Evolutionary conservation across 1,284 basidiomycete species (phyloP).

Genomic region (Pascua sp.): DNA sequence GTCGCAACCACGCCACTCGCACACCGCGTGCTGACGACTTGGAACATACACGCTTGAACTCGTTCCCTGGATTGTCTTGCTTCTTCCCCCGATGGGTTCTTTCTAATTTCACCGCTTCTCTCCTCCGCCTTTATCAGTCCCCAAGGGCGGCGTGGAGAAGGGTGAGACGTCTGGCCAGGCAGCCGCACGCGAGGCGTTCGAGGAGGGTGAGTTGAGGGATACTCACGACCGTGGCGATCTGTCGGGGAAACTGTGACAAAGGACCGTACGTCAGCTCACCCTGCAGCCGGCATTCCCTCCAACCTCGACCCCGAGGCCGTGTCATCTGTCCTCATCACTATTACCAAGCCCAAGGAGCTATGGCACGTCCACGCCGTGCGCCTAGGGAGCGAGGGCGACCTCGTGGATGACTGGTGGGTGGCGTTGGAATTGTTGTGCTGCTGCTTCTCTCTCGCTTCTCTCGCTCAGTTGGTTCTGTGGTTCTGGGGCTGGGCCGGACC

Average conservation of each 20-base stretch:
- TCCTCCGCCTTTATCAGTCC: conserved; percentile 25
- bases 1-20: too few species aligned
- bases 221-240: not conserved
- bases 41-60: too few species aligned
- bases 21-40: too few species aligned
- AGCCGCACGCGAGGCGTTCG: conserved; percentile 44
- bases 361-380: conserved; percentile 38
- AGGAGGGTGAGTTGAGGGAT: conserved; percentile 37
- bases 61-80: too few species aligned
- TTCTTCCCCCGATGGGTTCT: too few species aligned
- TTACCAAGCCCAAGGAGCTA: conserved; percentile 8
- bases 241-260: conserved; percentile 18
- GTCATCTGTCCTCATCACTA: conserved; percentile 3
- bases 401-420: conserved; percentile 28
- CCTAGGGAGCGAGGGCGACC: conserved; percentile 16
- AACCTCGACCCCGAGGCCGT: not conserved
- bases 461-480: too few species aligned
- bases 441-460: not conserved
- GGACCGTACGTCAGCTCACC: not conserved
- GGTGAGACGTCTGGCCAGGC: conserved; percentile 44
- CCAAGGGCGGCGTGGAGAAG: conserved; percentile 45
- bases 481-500: too few species aligned
- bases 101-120: too few species aligned
- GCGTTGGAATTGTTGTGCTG: not conserved
- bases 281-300: conserved; percentile 7